Percentiles rank a stretch among this genome's conserved stretches.
These are phyloP conservation scores for Beauveria brongniartii DNA, from an alignment of 2,329 filamentous ascomycete species.

Conservation along the genomic window DNA sequence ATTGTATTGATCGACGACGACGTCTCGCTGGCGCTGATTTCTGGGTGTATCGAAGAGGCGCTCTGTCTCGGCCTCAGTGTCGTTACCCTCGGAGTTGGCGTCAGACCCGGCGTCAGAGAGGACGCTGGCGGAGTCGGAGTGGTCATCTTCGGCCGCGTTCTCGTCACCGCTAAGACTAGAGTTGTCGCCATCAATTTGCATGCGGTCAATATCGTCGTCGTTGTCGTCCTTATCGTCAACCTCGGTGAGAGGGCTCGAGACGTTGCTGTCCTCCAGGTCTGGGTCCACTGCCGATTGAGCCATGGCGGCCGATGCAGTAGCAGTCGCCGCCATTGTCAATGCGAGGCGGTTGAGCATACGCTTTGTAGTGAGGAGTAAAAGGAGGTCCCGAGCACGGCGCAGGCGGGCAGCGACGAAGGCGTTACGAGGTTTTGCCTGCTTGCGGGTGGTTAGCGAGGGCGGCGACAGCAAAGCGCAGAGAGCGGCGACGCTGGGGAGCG, in stretches of 20 bases:
- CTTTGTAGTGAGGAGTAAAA: conserved; percentile 1
- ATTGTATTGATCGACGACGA: conserved; percentile 49
- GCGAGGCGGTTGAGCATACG: not conserved
- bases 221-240: conserved; percentile 73
- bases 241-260: conserved; percentile 89
- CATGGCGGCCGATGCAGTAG: conserved; percentile 40
- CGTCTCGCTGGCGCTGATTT: conserved; percentile 53
- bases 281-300: conserved; percentile 32
- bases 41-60: conserved; percentile 83
- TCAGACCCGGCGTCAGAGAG: conserved; percentile 46
- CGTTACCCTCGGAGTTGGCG: conserved; percentile 39
- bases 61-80: conserved; percentile 88
- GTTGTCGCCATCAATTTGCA: conserved; percentile 34
- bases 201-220: conserved; percentile 58
- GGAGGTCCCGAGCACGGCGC: conserved; percentile 28
- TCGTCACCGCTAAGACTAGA: conserved; percentile 21
- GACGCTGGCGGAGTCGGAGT: conserved; percentile 42
- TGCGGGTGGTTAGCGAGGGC: conserved; percentile 12
- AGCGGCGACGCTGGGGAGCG: conserved; percentile 4
- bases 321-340: conserved; percentile 43
- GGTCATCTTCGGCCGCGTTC: conserved; percentile 21
- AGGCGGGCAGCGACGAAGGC: conserved; percentile 37
- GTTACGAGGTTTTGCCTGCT: conserved; percentile 23
- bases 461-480: conserved; percentile 10
- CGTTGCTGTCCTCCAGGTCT: conserved; percentile 57